Base-by-base conservation (phyloP, 805 yeast species). In the Lipomyces kockii region DNA sequence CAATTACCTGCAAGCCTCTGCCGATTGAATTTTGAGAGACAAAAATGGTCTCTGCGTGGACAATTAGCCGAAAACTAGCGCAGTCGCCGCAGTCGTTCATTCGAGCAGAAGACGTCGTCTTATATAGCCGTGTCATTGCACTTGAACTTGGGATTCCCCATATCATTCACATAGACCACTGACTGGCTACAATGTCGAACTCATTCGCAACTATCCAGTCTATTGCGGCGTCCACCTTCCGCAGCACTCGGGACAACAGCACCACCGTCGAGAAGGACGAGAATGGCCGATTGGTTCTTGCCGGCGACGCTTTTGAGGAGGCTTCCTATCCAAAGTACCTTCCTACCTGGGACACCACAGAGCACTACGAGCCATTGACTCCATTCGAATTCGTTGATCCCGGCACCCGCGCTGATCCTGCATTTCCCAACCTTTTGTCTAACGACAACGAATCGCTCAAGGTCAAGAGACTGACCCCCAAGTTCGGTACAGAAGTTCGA, bases 281-380 rank as follows among this genome's bases (percentile, higher is more conserved):
- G 7, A 57, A 46, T 17, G 72, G 70, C 49, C 62, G 72, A 25
- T 65, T 69, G 35, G 64, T 69, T 22, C 71, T 69, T n/a, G 62
- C 71, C 37, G 71, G 71, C 39, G 71, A 68, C 37, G 72, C 71
- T 37, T 69, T 69, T 63, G 63, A 53, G 54, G 68, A 67, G 55
- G 72, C 72, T 32, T 60, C 70, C 20, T 83, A 80, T 76, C 88
- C 89, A 1, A 87, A 84, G 11, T 88, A 85, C 79, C 81, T 87
- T 58, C 92, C 92, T 17, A 83, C 89, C 1, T 88, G 89, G 89
- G 86, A 87, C 74, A 87, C 87, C n/a, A 79, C 75, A 25, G 83
- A 86, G 73, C 83, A 84, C 72, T 82, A 77, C 73, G 82, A 81
- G 17, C 84, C 87, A 17, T 80, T 84, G 71, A 82, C 83, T 71